These are phyloP conservation scores for Mortierella sp. DNA, from an alignment of 371 early-diverging fungal species.

Conservation along the genomic window DNA sequence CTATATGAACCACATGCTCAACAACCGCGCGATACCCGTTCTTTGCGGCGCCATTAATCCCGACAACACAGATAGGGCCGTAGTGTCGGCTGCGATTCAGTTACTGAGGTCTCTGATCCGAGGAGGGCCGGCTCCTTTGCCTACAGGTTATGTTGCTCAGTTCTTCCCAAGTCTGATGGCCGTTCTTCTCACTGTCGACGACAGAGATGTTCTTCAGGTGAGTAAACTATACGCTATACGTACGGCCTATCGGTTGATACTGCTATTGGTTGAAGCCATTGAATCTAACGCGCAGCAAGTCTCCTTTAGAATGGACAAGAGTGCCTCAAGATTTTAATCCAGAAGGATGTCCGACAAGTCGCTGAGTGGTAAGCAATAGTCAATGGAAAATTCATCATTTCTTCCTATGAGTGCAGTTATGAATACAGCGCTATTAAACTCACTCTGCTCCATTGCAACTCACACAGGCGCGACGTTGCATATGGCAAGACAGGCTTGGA, in stretches of 20 bases:
- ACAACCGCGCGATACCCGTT: constrained; percentile 80
- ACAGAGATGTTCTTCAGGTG: constrained; percentile 70
- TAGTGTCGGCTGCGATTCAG: constrained; percentile 78
- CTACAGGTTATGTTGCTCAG: constrained; percentile 78
- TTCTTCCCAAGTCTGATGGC: constrained; percentile 87
- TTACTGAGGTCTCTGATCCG: constrained; percentile 66
- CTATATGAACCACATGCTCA: constrained; percentile 72
- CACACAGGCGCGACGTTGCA: constrained; percentile 66
- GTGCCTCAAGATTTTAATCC: constrained; percentile 61
- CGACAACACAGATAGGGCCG: constrained; percentile 45
- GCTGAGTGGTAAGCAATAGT: constrained; percentile 63
- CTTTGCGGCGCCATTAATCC: constrained; percentile 62
- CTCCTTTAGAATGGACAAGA: constrained; percentile 65
- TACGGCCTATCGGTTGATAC: background rate
- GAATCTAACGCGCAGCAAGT: background rate
- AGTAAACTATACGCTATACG: too few relatives aligned
- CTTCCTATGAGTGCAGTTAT: background rate
- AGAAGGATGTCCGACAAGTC: constrained; percentile 73
- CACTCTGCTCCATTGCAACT: too few relatives aligned
- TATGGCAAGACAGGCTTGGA: constrained; percentile 84
- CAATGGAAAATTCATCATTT: background rate
- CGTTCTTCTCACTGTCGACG: constrained; percentile 73
- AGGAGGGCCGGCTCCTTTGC: constrained; percentile 80
- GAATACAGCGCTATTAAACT: background rate
- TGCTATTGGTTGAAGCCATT: background rate